Base-by-base conservation (phyloP, 2,329 filamentous ascomycete genomes). In the Aspergillus sp. region DNA sequence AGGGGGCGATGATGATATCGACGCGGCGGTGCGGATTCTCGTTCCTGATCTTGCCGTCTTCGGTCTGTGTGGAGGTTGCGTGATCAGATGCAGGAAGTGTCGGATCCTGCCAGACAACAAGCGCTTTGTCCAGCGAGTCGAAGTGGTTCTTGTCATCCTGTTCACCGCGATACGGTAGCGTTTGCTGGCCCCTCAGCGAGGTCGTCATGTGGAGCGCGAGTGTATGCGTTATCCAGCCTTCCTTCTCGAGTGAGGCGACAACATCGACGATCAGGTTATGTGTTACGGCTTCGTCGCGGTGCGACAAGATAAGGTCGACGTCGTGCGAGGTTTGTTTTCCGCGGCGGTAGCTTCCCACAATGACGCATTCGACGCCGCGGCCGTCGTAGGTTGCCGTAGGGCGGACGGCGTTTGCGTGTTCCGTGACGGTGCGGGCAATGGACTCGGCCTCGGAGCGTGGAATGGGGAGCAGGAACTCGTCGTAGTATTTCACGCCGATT, bases 401-500 rank as follows among this genome's bases (percentile, higher is more conserved):
- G 2, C 86, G 82, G 2, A 93, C 82, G 19, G 75, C 78, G 50
- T 87, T 86, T 1, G 92, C 92, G 64, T 95, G 88, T 1, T 79
- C 70, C 1, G 89, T 82, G 17, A 97, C 84, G 1, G 83, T 80
- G 4, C 79, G 70, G 0, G 85, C 86, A 57, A 97, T 96, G 0
- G 74, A 71, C 67, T 92, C 88, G 0, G 92, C 90, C 74, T 98
- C 93, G 0, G 72, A 61, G 1, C 93, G 86, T 0, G 91, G 85
- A 4, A 98, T 91, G 15, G 85, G 87, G 17, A 83, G 77, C 50
- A 85, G 80, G 59, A 99, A 91, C 65, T 98, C 94, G 38, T 96
- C 90, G 74, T 96, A 97, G 77, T 89, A 97, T 74, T 98, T 98
- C 49, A 97, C 82, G 0, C 95, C 94, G 59, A 98, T 96, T 74